phyloP scores from a whole-genome alignment of 2,329 filamentous ascomycete species.

The Curvularia lunata region DNA sequence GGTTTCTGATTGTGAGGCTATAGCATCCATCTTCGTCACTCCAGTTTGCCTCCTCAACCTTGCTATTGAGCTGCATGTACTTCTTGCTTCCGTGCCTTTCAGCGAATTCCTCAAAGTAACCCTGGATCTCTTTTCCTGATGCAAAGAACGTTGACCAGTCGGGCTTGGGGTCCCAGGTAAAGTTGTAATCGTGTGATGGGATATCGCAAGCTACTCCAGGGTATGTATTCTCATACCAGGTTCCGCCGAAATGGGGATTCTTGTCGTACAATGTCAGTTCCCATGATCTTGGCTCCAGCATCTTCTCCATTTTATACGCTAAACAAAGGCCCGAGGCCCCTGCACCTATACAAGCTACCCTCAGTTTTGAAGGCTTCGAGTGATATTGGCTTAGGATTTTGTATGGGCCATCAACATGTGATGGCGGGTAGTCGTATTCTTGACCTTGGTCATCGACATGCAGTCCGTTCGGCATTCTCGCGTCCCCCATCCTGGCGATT shows the following conservation, averaged over 20 bases:
- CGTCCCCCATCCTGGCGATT: slow-evolving; percentile 34
- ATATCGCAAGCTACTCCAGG: slow-evolving; percentile 47
- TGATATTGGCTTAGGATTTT: slow-evolving; percentile 43
- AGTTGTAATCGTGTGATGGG: slow-evolving; percentile 64
- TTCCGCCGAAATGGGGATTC: slow-evolving; percentile 40
- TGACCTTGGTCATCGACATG: slow-evolving; percentile 37
- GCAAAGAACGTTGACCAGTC: slow-evolving; percentile 62
- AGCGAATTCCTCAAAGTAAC: slow-evolving; percentile 59
- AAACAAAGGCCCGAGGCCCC: slow-evolving; percentile 42
- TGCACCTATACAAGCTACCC: slow-evolving; percentile 40
- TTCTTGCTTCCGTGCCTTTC: slow-evolving; percentile 63
- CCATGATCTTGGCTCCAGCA: slow-evolving; percentile 38
- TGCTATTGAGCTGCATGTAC: slow-evolving; percentile 56
- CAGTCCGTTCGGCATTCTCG: slow-evolving; percentile 36
- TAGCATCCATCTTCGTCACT: slow-evolving; percentile 50
- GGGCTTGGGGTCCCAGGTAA: slow-evolving; percentile 65
- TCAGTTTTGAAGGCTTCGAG: slow-evolving; percentile 40
- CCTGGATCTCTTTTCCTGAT: slow-evolving; percentile 56
- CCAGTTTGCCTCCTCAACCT: slow-evolving; percentile 55
- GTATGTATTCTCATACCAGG: slow-evolving; percentile 47
- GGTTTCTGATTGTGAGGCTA: slow-evolving; percentile 48
- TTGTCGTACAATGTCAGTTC: slow-evolving; percentile 43
- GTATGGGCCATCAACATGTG: slow-evolving; percentile 41
- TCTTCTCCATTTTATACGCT: slow-evolving; percentile 45
- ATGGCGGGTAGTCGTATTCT: slow-evolving; percentile 41